Conservation (phyloP, 176 grass and related monocot genomes). For the Triticum turgidum region DNA sequence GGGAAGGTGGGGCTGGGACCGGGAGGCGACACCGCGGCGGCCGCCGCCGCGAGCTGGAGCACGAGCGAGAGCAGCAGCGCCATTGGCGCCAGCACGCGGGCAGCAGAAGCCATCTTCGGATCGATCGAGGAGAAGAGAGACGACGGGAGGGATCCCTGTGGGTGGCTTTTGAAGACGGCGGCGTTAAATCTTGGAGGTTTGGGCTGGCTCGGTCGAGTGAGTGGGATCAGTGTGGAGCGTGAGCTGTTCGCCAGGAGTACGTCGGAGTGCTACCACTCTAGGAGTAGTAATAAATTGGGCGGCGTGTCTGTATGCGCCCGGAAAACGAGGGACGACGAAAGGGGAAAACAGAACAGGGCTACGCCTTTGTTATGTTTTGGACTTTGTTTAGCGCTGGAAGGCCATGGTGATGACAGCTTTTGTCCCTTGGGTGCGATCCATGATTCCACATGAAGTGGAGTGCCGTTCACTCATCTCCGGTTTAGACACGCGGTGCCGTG, state of each 20-base stretch:
- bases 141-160: too few relatives aligned
- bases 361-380: conserved; percentile 3
- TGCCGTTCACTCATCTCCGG: conserved; percentile 16
- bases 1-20: conserved; percentile 35
- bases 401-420: conserved; percentile 24
- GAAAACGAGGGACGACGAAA: conserved; percentile 29
- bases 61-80: conserved; percentile 1
- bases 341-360: conserved; percentile 6
- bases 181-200: conserved; percentile 27
- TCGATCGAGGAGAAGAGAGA: background rate
- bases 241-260: conserved; percentile 9
- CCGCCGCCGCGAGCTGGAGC: background rate
- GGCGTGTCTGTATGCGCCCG: conserved; percentile 22
- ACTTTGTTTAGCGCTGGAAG: background rate
- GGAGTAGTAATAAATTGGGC: background rate
- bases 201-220: background rate
- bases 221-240: conserved; percentile 22
- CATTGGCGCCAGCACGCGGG: background rate
- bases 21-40: background rate
- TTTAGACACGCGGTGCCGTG: background rate
- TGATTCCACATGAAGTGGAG: conserved; percentile 29
- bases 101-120: conserved; percentile 17
- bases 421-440: conserved; percentile 9
- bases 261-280: background rate
- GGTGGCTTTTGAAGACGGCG: background rate